Evolutionary conservation across 306 rosid genomes (phyloP), one percentile per base, ranked within the genome.

Genomic region (Cicer bijugum): DNA sequence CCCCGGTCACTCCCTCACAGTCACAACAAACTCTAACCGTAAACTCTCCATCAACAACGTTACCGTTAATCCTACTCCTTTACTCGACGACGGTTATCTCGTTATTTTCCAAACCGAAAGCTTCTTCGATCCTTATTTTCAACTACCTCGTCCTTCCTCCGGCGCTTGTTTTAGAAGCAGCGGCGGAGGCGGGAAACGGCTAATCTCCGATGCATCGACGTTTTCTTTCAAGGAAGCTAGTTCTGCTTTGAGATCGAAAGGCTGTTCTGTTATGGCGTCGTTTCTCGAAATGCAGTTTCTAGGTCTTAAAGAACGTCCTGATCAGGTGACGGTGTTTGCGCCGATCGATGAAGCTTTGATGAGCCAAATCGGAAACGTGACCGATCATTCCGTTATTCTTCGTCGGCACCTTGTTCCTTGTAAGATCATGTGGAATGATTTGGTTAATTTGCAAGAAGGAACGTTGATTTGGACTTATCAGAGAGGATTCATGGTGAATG

Each of bases 21-120:
- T 86, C 71, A 86, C 90, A 44, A 82, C 88, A 28, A 28, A 28
- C 43, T 60, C 77, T 5, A 2, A 6, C 16, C 12, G 6, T 51
- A 61, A 8, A 9, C 67, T 88, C 67, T 86, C 92, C 11, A 56
- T 88, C 79, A 90, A 86, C 87, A 86, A 88, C 50, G 81, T 88
- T 8, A 75, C 89, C 39, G 66, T 88, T 37, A 47, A 75, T 6
- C 56, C 55, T 8, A 45, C 67, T 3, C 92, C 87, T 12, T 23
- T 90, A 10, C 86, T 70, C 69, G 75, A 57, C n/a, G 85, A 88
- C 46, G 86, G 77, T n/a, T 67, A 76, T 14, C 75, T 89, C 44
- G 42, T 82, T 9, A 77, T 89, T 67, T 88, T 81, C 53, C 75
- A 74, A 17, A 81, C 72, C 12, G 64, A 77, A 0, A 62, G 17